Evolutionary conservation across 2,329 filamentous ascomycete genomes (phyloP).

Genomic region (Microcera coccophila): DNA sequence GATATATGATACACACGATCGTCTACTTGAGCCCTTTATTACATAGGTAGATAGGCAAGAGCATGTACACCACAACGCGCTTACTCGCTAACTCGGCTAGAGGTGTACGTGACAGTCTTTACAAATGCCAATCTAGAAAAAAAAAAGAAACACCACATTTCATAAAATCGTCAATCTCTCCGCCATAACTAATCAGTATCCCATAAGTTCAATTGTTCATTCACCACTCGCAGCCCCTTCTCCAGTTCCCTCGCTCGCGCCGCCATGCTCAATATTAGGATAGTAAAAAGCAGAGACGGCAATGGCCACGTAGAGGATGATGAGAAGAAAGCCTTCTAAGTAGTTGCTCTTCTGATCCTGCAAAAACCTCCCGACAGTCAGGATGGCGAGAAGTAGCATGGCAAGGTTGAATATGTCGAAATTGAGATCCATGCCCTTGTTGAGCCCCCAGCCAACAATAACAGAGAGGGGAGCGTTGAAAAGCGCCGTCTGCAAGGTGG

Average conservation of each 20-base stretch:
- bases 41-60: no score
- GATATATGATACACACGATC: no score
- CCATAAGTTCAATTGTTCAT: neutral
- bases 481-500: slow-evolving; percentile 84
- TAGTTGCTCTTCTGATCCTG: slow-evolving; percentile 88
- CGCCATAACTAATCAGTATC: neutral
- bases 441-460: slow-evolving; percentile 76
- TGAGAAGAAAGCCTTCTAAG: slow-evolving; percentile 76
- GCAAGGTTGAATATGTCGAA: slow-evolving; percentile 86
- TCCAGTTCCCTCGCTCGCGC: neutral
- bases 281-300: slow-evolving; percentile 57
- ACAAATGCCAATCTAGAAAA: neutral
- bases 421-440: slow-evolving; percentile 68
- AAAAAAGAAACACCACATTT: neutral
- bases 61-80: no score
- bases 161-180: neutral
- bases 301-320: slow-evolving; percentile 62
- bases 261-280: slow-evolving; percentile 38
- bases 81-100: neutral
- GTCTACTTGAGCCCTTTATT: no score
- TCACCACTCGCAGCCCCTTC: slow-evolving; percentile 2
- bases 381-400: slow-evolving; percentile 75
- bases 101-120: neutral
- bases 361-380: slow-evolving; percentile 84
- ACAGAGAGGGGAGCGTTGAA: slow-evolving; percentile 83